phyloP scores from a whole-genome alignment of 371 early-diverging fungal genomes.

The Batrachochytrium dendrobatidis region DNA sequence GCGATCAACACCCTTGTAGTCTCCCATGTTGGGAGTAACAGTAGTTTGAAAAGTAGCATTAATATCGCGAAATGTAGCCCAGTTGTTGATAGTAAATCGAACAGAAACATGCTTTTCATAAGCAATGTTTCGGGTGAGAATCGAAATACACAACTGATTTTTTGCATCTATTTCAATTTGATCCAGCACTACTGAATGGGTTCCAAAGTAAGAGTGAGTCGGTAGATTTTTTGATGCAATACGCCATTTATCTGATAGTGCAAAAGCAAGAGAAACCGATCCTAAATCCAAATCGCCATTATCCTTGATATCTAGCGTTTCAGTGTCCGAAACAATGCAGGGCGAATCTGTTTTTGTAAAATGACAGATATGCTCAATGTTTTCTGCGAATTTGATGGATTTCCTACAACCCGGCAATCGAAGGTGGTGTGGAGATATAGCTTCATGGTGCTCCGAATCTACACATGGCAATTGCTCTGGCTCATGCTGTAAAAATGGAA shows the following conservation, averaged over 20 bases:
- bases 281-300: neutral
- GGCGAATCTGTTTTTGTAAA: conserved; percentile 2
- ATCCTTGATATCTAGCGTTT: neutral
- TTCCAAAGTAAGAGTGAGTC: conserved; percentile 1
- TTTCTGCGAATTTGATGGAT: neutral
- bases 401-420: too few species aligned
- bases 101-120: conserved; percentile 67
- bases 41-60: conserved; percentile 37
- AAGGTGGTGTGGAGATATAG: too few species aligned
- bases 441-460: too few species aligned
- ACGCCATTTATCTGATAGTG: neutral
- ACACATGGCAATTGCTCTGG: too few species aligned
- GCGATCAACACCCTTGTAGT: conserved; percentile 28
- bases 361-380: conserved; percentile 1
- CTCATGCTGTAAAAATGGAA: too few species aligned
- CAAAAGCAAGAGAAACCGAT: neutral
- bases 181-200: neutral
- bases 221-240: neutral
- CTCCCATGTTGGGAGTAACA: conserved; percentile 13
- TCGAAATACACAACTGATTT: neutral
- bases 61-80: conserved; percentile 55
- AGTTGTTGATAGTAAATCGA: conserved; percentile 59
- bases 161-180: neutral
- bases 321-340: neutral
- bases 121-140: conserved; percentile 61